Percentiles rank a stretch among this genome's conserved stretches.
phyloP scores from a whole-genome alignment of 768 basidiomycete species.

The Lyophyllum atratum region DNA sequence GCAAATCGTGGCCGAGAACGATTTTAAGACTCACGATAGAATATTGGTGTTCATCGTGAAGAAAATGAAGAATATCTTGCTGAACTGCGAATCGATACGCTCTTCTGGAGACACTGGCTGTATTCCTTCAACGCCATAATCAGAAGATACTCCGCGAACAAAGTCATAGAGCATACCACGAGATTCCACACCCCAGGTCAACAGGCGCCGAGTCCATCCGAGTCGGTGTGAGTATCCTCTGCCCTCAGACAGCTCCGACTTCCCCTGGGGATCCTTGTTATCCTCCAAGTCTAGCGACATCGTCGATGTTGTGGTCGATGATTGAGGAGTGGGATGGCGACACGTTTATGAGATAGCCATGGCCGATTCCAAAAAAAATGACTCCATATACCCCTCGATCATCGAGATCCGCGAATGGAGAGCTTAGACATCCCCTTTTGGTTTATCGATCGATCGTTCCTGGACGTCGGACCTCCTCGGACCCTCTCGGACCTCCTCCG shows the following conservation, averaged over 20 bases:
- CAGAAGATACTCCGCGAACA: not conserved
- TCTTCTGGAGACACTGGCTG: constrained; percentile 57
- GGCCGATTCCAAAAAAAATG: not conserved
- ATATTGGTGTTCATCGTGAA: constrained; percentile 75
- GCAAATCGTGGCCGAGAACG: not conserved
- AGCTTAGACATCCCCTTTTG: not conserved
- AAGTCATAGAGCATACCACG: constrained; percentile 26
- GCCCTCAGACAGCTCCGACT: not conserved
- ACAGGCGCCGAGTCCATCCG: constrained; percentile 19
- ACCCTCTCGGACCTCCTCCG: too few species aligned
- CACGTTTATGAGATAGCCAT: too few species aligned
- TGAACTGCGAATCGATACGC: constrained; percentile 60
- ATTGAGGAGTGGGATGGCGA: not conserved
- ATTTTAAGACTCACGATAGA: constrained; percentile 40
- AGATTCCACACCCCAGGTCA: constrained; percentile 32
- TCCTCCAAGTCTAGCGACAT: not conserved
- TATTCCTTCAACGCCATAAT: constrained; percentile 39
- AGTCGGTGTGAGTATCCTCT: not conserved
- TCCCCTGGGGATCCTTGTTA: not conserved
- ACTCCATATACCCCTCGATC: too few species aligned
- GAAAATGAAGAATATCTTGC: constrained; percentile 78
- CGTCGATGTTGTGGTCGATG: not conserved
- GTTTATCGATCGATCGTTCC: not conserved
- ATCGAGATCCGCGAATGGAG: not conserved
- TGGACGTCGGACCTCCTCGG: not conserved